A percentile compares a stretch with the other conserved stretches of the same genome.
These are phyloP conservation scores for Carex pumila DNA, from an alignment of 176 grass and related monocot species.

Conservation along the genomic window DNA sequence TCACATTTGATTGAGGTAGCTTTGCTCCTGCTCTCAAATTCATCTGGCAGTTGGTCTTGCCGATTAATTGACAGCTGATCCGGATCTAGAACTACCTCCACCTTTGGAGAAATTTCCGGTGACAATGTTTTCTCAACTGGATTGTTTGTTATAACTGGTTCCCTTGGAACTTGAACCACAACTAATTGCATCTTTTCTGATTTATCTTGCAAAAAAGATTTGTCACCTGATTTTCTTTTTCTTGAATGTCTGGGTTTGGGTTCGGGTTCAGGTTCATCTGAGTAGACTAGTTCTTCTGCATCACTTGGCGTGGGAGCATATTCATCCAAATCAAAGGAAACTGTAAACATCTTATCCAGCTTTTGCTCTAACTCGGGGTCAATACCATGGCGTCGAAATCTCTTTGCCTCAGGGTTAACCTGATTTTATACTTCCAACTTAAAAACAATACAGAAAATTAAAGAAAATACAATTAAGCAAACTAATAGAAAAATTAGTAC, in stretches of 20 bases:
- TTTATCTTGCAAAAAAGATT: neutral
- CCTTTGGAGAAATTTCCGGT: neutral
- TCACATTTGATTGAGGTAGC: neutral
- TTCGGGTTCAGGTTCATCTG: neutral
- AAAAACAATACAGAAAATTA: neutral
- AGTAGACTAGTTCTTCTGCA: neutral
- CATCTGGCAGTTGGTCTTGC: neutral
- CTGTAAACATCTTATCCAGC: constrained; percentile 26
- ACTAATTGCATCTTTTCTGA: neutral
- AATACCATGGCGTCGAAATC: constrained; percentile 23
- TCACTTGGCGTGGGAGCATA: constrained; percentile 3
- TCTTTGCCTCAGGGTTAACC: constrained; percentile 25
- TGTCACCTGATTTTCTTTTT: constrained; percentile 1
- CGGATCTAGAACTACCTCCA: neutral
- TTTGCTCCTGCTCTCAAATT: constrained; percentile 11
- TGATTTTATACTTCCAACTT: neutral
- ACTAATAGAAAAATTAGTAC: constrained; percentile 4
- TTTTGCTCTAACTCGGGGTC: constrained; percentile 28
- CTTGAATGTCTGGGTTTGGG: neutral
- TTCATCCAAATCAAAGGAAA: constrained; percentile 9
- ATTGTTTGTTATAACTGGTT: neutral
- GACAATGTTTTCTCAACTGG: neutral
- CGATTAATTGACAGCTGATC: neutral
- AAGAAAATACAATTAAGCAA: neutral
- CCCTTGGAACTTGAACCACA: neutral